phyloP scores from a whole-genome alignment of 2,329 filamentous ascomycete genomes.

The Exophiala calicioides region DNA sequence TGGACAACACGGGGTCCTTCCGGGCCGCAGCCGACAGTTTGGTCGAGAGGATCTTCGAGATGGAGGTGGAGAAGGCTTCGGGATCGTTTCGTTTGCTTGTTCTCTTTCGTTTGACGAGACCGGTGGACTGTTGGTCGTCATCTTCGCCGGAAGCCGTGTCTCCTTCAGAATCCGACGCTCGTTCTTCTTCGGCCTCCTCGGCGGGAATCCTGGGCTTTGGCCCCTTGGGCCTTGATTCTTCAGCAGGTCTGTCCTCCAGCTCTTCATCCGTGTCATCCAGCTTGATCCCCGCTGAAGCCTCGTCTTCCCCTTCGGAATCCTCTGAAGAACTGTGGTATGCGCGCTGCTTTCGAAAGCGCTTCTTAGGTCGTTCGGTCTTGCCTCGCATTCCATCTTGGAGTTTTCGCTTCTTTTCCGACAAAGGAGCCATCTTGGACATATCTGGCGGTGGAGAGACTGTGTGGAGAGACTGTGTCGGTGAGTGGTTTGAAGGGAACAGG shows the following conservation, averaged over 20 bases:
- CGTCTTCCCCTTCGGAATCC: constrained; percentile 48
- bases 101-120: constrained; percentile 38
- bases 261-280: constrained; percentile 50
- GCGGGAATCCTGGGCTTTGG: constrained; percentile 30
- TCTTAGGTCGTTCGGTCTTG: constrained; percentile 53
- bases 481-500: constrained; percentile 1
- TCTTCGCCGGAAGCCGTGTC: constrained; percentile 37
- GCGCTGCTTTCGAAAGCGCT: constrained; percentile 64
- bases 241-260: constrained; percentile 26
- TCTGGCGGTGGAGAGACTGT: background rate
- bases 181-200: constrained; percentile 29
- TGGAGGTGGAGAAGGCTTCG: constrained; percentile 83
- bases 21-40: constrained; percentile 82
- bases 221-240: constrained; percentile 32
- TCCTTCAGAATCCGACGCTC: constrained; percentile 13
- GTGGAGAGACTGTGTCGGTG: background rate
- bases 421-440: constrained; percentile 40
- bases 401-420: constrained; percentile 56
- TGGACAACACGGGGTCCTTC: constrained; percentile 85
- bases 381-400: constrained; percentile 60
- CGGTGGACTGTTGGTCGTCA: constrained; percentile 41
- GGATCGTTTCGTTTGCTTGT: constrained; percentile 83
- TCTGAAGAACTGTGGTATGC: constrained; percentile 67
- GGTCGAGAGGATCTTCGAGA: constrained; percentile 87
- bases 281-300: constrained; percentile 53